A percentile compares a stretch with the other conserved stretches of the same genome.
Evolutionary conservation across 2,329 filamentous ascomycete species (phyloP).

Genomic region (Boeremia exigua): DNA sequence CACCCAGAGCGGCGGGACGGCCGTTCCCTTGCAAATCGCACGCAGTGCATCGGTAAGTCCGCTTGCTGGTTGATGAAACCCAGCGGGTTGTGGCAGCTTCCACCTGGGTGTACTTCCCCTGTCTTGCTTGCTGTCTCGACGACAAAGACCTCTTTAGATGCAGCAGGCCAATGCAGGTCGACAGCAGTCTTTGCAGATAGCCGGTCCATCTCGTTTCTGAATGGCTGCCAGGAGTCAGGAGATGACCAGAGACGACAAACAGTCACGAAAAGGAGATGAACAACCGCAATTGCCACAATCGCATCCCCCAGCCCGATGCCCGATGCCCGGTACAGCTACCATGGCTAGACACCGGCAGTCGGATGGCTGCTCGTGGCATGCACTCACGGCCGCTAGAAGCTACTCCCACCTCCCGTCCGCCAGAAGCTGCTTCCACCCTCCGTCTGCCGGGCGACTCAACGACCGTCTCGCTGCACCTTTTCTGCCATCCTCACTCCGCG

Average conservation of each 20-base stretch:
- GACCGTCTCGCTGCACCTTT: conserved; percentile 13
- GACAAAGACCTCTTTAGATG: not conserved
- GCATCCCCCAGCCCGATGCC: not conserved
- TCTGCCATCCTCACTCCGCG: conserved; percentile 10
- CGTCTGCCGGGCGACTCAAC: conserved; percentile 4
- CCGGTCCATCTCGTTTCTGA: not conserved
- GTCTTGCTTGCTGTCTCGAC: not conserved
- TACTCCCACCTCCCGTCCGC: conserved; percentile 18
- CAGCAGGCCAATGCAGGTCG: not conserved
- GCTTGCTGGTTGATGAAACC: conserved; percentile 1
- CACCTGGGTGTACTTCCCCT: not conserved
- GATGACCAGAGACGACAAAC: conserved; percentile 6
- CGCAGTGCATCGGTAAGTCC: conserved; percentile 8
- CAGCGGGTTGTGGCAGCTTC: not conserved
- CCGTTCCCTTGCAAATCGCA: conserved; percentile 28
- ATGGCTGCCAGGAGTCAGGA: conserved; percentile 17
- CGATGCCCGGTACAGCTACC: conserved; percentile 10
- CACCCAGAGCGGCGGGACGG: conserved; percentile 25
- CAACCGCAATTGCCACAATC: not conserved
- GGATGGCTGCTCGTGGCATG: conserved; percentile 12
- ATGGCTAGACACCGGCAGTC: conserved; percentile 5
- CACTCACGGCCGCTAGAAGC: conserved; percentile 29
- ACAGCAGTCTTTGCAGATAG: not conserved
- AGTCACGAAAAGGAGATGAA: not conserved
- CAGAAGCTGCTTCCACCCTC: conserved; percentile 23